Base-by-base conservation (phyloP, 352 stramenopile species). In the Blastocystis sp. region DNA sequence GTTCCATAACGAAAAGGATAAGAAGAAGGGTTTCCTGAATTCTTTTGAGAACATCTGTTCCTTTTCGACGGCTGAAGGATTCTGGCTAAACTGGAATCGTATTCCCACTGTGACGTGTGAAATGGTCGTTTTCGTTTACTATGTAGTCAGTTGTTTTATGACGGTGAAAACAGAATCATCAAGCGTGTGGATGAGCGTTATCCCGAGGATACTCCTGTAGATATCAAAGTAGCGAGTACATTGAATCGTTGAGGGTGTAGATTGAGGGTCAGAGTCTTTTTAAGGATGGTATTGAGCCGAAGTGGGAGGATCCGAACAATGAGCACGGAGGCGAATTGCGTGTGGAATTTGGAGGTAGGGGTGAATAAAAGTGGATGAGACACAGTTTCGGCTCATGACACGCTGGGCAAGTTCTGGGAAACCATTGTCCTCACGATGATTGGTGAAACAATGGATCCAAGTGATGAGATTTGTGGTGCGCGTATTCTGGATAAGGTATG, bases 221-320 rank as follows among this genome's bases (percentile, higher is more conserved):
- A 64, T 44, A 81, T 81, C 42, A 61, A 51, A 42, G 69, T 81
- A 46, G 21, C 1, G 18, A 16, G 0, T 14, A 16, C 14, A 24
- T 1, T 76, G 3, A 24, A 46, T 63, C 24, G 18, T 78, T 40
- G 32, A 51, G 38, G 51, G 3, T 24, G 29, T 65, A 88, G 65
- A 87, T 88, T 36, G 84, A 88, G 36, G 87, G 87, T 46, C 87
- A 87, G 24, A 88, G 84, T 67, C 84, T 96, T 40, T 96, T 96
- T 88, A 94, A 94, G 79, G 91, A 94, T 21, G 92, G 92, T 53
- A 94, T 96, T 85, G 88, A 89, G 34, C 92, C 92, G 29, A 90
- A 95, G 87, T 96, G 92, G 92, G 92, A 96, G 86, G 92, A 95
- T 87, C 90, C 90, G 2, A 90, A 92, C 84, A 96, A 96, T 89